A percentile compares a stretch with the other conserved stretches of the same genome.
phyloP scores from a whole-genome alignment of 1,284 basidiomycete genomes.

The Pascua guehoae region DNA sequence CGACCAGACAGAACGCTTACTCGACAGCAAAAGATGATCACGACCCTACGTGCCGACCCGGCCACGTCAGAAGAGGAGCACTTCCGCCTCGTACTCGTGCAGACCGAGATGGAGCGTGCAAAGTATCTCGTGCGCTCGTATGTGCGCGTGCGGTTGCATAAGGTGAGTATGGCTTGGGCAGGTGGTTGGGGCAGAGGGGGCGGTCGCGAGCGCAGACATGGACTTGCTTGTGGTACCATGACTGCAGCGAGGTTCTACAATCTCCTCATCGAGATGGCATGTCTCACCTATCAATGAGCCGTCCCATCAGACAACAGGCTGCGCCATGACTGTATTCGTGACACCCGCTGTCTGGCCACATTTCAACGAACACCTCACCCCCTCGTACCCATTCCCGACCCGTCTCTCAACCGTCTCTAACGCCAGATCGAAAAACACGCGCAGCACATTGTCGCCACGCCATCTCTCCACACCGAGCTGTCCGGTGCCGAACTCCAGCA shows the following conservation, averaged over 20 bases:
- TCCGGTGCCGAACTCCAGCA: slow-evolving; percentile 76
- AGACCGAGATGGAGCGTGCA: slow-evolving; percentile 86
- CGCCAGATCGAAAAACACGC: slow-evolving; percentile 79
- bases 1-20: not conserved
- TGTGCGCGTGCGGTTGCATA: slow-evolving; percentile 76
- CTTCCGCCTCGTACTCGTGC: slow-evolving; percentile 81
- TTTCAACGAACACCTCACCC: too few species aligned
- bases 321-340: not conserved
- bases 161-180: slow-evolving; percentile 56
- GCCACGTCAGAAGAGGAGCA: slow-evolving; percentile 83
- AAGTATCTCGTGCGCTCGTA: slow-evolving; percentile 85
- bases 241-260: too few species aligned
- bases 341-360: not conserved
- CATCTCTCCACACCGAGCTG: slow-evolving; percentile 64
- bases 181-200: not conserved
- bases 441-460: slow-evolving; percentile 65
- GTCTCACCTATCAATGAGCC: too few species aligned
- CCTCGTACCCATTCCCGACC: not conserved
- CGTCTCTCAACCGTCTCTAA: not conserved
- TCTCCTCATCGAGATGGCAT: too few species aligned
- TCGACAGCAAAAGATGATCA: slow-evolving; percentile 47
- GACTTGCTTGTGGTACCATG: too few species aligned
- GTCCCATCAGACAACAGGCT: too few species aligned
- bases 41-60: slow-evolving; percentile 65
- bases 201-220: slow-evolving; percentile 1